These are phyloP conservation scores for Pilatotrama ljubarskyi DNA, from an alignment of 768 basidiomycete genomes.

Conservation along the genomic window DNA sequence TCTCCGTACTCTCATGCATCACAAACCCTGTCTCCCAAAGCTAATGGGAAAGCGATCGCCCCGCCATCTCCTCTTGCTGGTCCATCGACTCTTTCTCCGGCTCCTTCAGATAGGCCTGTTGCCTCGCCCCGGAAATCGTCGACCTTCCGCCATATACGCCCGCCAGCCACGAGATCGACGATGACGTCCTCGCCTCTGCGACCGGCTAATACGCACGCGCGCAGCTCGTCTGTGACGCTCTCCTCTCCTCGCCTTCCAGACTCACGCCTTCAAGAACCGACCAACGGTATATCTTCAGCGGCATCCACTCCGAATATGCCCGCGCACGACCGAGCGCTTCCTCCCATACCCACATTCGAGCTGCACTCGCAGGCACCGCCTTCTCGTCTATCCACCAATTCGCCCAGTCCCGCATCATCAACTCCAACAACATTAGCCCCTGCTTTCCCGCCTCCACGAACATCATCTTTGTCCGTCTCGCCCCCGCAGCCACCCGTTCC, in stretches of 20 bases:
- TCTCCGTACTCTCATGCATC: constrained; percentile 12
- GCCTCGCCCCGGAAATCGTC: constrained; percentile 40
- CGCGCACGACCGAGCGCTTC: constrained; percentile 25
- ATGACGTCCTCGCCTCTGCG: constrained; percentile 39
- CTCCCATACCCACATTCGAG: constrained; percentile 26
- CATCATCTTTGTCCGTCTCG: constrained; percentile 10
- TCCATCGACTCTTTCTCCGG: constrained; percentile 17
- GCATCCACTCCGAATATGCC: constrained; percentile 22
- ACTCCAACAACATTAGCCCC: neutral
- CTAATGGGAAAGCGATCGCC: constrained; percentile 15
- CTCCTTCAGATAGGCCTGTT: constrained; percentile 7
- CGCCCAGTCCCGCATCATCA: constrained; percentile 22
- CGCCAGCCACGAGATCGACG: constrained; percentile 25
- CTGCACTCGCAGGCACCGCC: constrained; percentile 15
- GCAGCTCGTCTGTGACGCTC: constrained; percentile 19
- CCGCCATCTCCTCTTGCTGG: constrained; percentile 18
- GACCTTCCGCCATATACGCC: constrained; percentile 51
- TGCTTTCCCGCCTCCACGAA: constrained; percentile 1
- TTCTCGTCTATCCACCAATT: constrained; percentile 22
- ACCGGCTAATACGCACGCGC: constrained; percentile 25
- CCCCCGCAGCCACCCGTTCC: neutral
- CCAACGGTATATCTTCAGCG: constrained; percentile 22
- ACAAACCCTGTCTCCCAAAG: constrained; percentile 6
- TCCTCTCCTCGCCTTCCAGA: constrained; percentile 19
- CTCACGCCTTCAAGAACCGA: constrained; percentile 6